Conservation (phyloP, 345 rosid genomes). For the Reutealis trisperma region DNA sequence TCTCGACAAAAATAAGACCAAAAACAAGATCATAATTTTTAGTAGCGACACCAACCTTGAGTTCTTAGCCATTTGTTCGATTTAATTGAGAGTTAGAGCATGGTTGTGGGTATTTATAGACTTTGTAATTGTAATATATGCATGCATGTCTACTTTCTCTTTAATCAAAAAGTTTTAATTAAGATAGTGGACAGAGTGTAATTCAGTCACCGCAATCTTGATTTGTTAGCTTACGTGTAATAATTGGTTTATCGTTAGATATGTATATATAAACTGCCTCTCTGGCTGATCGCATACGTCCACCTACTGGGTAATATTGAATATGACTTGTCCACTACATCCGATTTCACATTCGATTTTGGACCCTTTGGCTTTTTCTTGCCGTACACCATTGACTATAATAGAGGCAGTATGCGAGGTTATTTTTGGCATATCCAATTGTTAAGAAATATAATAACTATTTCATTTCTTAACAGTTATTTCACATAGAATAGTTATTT, state of each 20-base stretch:
- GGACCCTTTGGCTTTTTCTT: too few species aligned
- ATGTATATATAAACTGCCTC: background rate
- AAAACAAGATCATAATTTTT: background rate
- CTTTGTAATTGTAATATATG: background rate
- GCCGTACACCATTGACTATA: too few species aligned
- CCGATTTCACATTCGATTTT: background rate
- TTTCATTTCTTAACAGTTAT: too few species aligned
- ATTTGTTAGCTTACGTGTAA: conserved; percentile 17
- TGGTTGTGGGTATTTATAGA: background rate
- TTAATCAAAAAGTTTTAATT: background rate
- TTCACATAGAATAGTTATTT: too few species aligned
- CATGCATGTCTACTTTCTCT: background rate
- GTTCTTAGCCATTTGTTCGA: conserved; percentile 11
- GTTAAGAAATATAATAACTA: too few species aligned
- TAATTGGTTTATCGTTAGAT: background rate
- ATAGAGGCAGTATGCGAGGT: too few species aligned
- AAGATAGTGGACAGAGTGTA: conserved; percentile 14
- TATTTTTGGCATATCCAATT: too few species aligned
- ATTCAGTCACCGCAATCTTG: background rate
- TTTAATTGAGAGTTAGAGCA: background rate
- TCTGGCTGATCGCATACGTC: background rate
- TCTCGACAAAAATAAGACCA: background rate
- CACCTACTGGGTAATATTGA: background rate
- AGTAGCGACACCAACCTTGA: background rate
- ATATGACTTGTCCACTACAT: background rate